These are phyloP conservation scores for Coemansia javaensis DNA, from an alignment of 192 early-diverging fungal species.

Conservation along the genomic window DNA sequence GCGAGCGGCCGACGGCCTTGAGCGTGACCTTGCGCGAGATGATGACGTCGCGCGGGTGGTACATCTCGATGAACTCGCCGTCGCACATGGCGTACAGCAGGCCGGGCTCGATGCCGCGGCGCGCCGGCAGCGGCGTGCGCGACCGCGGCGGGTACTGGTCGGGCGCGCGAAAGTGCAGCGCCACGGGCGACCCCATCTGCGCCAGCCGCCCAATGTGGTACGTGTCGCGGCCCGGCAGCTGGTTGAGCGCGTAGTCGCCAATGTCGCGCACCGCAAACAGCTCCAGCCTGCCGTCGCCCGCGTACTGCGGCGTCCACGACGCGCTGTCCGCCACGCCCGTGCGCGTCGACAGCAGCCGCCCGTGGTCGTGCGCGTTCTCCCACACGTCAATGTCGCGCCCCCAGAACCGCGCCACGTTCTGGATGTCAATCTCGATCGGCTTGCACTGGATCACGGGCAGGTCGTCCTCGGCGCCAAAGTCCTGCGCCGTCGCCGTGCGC, in stretches of 20 bases:
- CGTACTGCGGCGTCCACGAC: conserved; percentile 62
- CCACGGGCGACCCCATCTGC: conserved; percentile 58
- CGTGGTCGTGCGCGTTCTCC: conserved; percentile 50
- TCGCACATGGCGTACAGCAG: conserved; percentile 69
- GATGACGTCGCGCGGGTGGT: conserved; percentile 54
- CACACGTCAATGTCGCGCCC: conserved; percentile 69
- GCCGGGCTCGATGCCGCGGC: conserved; percentile 41
- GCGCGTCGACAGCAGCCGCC: conserved; percentile 42
- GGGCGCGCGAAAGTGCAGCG: conserved; percentile 54
- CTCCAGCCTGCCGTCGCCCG: conserved; percentile 65
- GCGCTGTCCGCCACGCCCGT: conserved; percentile 51
- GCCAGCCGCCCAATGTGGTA: conserved; percentile 61
- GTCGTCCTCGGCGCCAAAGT: conserved; percentile 30
- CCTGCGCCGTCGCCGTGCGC: conserved; percentile 25
- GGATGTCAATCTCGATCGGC: conserved; percentile 67
- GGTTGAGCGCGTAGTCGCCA: conserved; percentile 58
- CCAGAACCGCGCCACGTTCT: conserved; percentile 69
- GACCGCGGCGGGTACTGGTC: conserved; percentile 37
- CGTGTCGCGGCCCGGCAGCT: conserved; percentile 54
- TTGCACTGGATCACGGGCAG: conserved; percentile 54
- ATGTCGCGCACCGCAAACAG: conserved; percentile 60
- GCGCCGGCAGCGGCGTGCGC: conserved; percentile 19
- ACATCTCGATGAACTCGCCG: conserved; percentile 72
- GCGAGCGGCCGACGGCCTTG: conserved; percentile 56
- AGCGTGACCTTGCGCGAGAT: conserved; percentile 63